Conservation (phyloP, 805 yeast species). For the Saturnispora hagleri region DNA sequence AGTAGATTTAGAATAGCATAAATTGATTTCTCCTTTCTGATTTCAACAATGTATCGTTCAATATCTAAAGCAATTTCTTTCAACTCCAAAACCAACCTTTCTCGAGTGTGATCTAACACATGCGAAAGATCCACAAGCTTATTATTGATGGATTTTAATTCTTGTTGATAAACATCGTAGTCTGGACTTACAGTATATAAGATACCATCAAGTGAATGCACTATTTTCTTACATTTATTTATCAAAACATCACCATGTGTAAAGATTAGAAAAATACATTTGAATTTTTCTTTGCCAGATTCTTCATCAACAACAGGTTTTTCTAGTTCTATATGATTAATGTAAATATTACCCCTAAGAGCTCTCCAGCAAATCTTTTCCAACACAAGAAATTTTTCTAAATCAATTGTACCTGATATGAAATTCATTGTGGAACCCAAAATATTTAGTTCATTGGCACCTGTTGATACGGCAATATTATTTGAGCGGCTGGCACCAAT, state of each 20-base stretch:
- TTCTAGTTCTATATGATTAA: constrained; percentile 65
- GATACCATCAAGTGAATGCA: constrained; percentile 83
- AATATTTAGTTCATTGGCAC: constrained; percentile 28
- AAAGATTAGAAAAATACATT: constrained; percentile 79
- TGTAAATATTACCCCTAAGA: constrained; percentile 82
- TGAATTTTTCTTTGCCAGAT: constrained; percentile 45
- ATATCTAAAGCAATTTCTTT: constrained; percentile 68
- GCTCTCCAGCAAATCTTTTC: constrained; percentile 89
- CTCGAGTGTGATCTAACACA: constrained; percentile 54
- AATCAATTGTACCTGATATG: constrained; percentile 72
- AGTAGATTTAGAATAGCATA: constrained; percentile 70
- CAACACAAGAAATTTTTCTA: constrained; percentile 57
- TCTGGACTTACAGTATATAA: constrained; percentile 49
- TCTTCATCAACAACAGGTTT: constrained; percentile 56
- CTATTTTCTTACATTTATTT: constrained; percentile 62
- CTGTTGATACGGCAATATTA: constrained; percentile 14
- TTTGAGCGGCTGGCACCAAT: not conserved
- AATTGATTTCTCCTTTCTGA: constrained; percentile 75
- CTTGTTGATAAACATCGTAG: constrained; percentile 33
- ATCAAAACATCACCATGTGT: constrained; percentile 79
- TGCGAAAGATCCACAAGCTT: constrained; percentile 34
- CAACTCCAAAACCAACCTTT: constrained; percentile 68
- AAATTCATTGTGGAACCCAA: constrained; percentile 35
- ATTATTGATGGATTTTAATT: constrained; percentile 41
- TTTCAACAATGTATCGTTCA: constrained; percentile 59